Evolutionary conservation across 2,329 filamentous ascomycete species (phyloP).

Genomic region (Tolypocladium cylindrosporum): DNA sequence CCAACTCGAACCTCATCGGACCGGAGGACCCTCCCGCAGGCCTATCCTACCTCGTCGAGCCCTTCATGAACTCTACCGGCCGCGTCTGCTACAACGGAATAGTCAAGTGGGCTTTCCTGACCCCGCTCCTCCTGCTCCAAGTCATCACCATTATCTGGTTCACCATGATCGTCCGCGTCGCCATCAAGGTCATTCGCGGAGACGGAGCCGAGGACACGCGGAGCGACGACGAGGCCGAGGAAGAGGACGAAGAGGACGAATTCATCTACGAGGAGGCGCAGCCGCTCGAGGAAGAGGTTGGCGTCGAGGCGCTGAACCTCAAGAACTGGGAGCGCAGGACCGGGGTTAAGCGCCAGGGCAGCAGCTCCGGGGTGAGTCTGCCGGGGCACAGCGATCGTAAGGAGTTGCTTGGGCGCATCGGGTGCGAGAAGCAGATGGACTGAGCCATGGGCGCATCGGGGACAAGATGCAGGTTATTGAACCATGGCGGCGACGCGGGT

Average conservation of each 20-base stretch:
- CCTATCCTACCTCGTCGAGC: slow-evolving; percentile 58
- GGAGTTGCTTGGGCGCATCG: slow-evolving; percentile 71
- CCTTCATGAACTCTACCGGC: slow-evolving; percentile 61
- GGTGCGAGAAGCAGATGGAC: slow-evolving; percentile 67
- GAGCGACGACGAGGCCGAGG: slow-evolving; percentile 75
- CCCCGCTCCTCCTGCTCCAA: slow-evolving; percentile 68
- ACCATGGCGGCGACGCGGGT: not conserved
- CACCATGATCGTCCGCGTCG: slow-evolving; percentile 74
- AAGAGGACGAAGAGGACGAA: slow-evolving; percentile 51
- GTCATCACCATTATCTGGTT: slow-evolving; percentile 81
- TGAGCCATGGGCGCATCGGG: slow-evolving; percentile 8
- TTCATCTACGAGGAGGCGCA: slow-evolving; percentile 43
- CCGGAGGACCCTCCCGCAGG: slow-evolving; percentile 40
- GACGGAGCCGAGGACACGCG: slow-evolving; percentile 73
- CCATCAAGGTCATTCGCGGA: slow-evolving; percentile 68
- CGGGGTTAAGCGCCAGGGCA: slow-evolving; percentile 42
- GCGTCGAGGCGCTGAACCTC: slow-evolving; percentile 60
- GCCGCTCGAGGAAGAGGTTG: slow-evolving; percentile 64
- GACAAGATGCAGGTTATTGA: not conserved
- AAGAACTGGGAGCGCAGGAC: slow-evolving; percentile 50
- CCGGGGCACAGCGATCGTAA: slow-evolving; percentile 67
- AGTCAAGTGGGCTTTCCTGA: slow-evolving; percentile 69
- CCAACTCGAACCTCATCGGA: slow-evolving; percentile 41
- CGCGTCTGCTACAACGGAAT: slow-evolving; percentile 69
- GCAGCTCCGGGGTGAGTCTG: slow-evolving; percentile 53